Base-by-base conservation (phyloP, 176 grass and related monocot genomes). In the Stipa capillata region DNA sequence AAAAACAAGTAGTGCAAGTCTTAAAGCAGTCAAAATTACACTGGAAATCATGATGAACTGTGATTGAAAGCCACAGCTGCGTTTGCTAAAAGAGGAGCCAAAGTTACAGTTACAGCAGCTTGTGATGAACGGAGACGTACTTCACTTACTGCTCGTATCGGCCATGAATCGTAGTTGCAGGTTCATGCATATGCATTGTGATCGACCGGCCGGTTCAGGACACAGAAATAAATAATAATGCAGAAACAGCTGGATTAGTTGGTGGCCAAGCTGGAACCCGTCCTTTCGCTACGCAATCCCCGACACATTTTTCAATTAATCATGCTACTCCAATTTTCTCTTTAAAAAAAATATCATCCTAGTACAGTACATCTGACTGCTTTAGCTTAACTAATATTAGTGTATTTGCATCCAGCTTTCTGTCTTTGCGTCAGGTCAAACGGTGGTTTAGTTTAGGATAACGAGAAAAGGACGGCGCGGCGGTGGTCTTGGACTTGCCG, bases 251-350 rank as follows among this genome's bases (percentile, higher is more conserved):
- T 80, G 78, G 63, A 69, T 57, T 56, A 33, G 64, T 69, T 55
- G 78, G 44, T 69, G 78, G 50, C 15, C 78, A 56, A 69, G 64
- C 64, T 57, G 64, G 36, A 76, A 23, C 31, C 57, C 28, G 18
- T 47, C 40, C 28, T 45, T 23, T 4, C 7, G 20, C 1, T 62
- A 48, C 41, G 24, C 48, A 49, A 51, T 51, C 60, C 11, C 8
- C 7, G 24, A 62, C 17, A 59, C 5, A 10, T 14, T 34, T 74
- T 55, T 14, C 52, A 37, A 73, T 51, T 31, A 7, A 36, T 35
- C 47, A 52, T 21, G 18, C n/a, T 57, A 55, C 11, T 27, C 52
- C 12, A 2, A n/a, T n/a, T n/a, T n/a, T n/a, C n/a, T n/a, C n/a
- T n/a, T n/a, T n/a, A n/a, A n/a, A n/a, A n/a, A n/a, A n/a, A n/a